phyloP scores from a whole-genome alignment of 345 rosid genomes.

The Psidium guajava region DNA sequence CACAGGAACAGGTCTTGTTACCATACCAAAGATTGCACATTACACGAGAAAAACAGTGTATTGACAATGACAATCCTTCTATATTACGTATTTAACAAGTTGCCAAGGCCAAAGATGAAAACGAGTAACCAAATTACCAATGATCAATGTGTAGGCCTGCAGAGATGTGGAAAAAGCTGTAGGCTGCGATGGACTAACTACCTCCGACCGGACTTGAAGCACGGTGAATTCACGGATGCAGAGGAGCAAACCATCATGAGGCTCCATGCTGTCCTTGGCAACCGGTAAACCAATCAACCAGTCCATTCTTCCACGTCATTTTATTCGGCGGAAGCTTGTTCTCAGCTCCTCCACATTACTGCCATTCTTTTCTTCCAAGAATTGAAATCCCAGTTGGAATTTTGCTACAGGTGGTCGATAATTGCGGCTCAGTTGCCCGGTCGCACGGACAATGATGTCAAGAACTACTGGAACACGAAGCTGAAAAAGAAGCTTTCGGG shows the following conservation, averaged over 20 bases:
- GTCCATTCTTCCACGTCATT: background rate
- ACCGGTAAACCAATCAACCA: slow-evolving; percentile 25
- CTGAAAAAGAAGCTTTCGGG: slow-evolving; percentile 91
- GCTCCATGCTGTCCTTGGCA: slow-evolving; percentile 90
- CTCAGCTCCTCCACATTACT: background rate
- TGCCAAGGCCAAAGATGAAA: background rate
- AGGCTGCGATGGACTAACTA: slow-evolving; percentile 87
- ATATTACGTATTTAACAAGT: background rate
- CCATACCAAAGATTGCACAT: background rate
- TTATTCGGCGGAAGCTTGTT: background rate
- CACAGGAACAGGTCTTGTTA: background rate
- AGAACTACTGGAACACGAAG: slow-evolving; percentile 93
- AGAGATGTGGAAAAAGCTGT: slow-evolving; percentile 91
- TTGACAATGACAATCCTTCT: background rate
- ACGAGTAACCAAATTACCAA: background rate
- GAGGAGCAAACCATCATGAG: slow-evolving; percentile 85
- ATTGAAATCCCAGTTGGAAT: background rate
- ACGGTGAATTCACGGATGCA: slow-evolving; percentile 53
- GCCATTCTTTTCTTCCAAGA: background rate
- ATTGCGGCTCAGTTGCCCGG: slow-evolving; percentile 94
- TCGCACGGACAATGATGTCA: slow-evolving; percentile 85
- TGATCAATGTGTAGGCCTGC: slow-evolving; percentile 39
- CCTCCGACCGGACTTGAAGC: slow-evolving; percentile 85
- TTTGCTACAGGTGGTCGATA: slow-evolving; percentile 62
- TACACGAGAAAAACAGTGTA: background rate